Evolutionary conservation across 352 stramenopile genomes (phyloP).

Genomic region (Thraustochytrium sp.): DNA sequence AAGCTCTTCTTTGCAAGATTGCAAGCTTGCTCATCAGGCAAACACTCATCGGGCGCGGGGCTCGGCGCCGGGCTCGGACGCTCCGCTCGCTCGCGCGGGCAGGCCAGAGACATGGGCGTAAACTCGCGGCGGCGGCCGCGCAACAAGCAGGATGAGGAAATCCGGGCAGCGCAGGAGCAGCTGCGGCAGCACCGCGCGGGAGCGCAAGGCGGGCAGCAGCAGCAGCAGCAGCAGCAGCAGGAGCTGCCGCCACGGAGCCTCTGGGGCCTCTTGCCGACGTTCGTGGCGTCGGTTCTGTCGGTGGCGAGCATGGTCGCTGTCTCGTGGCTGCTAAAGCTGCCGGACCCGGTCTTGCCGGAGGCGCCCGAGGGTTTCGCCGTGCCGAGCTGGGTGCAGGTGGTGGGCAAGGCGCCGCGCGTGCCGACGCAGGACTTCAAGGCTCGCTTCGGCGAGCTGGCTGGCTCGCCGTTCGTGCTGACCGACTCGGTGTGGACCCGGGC

Average conservation of each 20-base stretch:
- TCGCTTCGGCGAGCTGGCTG: background rate
- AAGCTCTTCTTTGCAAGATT: no score
- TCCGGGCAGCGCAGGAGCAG: background rate
- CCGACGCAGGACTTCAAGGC: background rate
- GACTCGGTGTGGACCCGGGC: background rate
- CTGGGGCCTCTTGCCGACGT: background rate
- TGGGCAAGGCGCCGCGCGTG: background rate
- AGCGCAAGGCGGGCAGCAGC: background rate
- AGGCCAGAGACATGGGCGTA: background rate
- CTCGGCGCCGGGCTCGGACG: no score
- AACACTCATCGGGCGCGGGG: no score
- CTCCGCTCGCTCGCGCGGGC: no score
- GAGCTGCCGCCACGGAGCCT: background rate
- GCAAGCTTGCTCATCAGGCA: no score
- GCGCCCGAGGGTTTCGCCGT: background rate
- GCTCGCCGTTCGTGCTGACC: background rate
- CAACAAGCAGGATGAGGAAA: background rate
- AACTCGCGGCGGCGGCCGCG: constrained; percentile 12
- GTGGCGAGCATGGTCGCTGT: background rate
- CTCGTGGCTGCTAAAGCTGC: background rate
- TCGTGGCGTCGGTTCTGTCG: background rate
- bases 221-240: background rate
- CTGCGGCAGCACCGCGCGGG: background rate
- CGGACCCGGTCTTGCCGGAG: background rate
- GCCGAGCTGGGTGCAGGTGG: constrained; percentile 6